Percentiles rank a stretch among this genome's conserved stretches.
These are phyloP conservation scores for Solanum ossicruentum DNA, from an alignment of 257 asterid species.

Conservation along the genomic window DNA sequence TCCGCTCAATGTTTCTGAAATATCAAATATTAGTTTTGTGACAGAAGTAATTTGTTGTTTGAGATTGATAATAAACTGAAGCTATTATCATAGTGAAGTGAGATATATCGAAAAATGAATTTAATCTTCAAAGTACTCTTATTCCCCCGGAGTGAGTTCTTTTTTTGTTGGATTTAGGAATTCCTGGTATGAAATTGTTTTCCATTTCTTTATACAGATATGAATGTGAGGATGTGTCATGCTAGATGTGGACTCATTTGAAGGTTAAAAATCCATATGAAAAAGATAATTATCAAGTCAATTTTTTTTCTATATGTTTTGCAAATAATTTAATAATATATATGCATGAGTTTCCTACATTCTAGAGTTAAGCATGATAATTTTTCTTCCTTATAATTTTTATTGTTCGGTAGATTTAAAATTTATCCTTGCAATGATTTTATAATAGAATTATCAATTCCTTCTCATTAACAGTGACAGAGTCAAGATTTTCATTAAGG, in stretches of 20 bases:
- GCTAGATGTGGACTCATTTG: not conserved
- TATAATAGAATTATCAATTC: not conserved
- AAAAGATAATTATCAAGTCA: not conserved
- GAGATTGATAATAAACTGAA: no score
- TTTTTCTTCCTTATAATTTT: not conserved
- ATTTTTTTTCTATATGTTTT: not conserved
- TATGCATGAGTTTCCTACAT: not conserved
- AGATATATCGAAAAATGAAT: no score
- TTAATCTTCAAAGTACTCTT: no score
- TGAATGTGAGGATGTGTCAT: not conserved
- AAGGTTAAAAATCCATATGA: not conserved
- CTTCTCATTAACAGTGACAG: fast-evolving
- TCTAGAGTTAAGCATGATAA: not conserved
- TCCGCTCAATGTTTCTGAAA: not conserved
- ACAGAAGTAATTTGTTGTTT: not conserved
- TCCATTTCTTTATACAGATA: not conserved
- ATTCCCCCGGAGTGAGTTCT: no score
- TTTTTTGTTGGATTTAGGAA: no score
- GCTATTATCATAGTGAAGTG: no score
- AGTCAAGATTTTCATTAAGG: not conserved
- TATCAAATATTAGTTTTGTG: not conserved
- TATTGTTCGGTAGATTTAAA: not conserved
- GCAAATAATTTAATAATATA: not conserved
- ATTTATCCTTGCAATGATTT: not conserved
- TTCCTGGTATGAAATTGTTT: not conserved